Evolutionary conservation across 1,284 basidiomycete genomes (phyloP).

Genomic region (Sporisorium reilianum): DNA sequence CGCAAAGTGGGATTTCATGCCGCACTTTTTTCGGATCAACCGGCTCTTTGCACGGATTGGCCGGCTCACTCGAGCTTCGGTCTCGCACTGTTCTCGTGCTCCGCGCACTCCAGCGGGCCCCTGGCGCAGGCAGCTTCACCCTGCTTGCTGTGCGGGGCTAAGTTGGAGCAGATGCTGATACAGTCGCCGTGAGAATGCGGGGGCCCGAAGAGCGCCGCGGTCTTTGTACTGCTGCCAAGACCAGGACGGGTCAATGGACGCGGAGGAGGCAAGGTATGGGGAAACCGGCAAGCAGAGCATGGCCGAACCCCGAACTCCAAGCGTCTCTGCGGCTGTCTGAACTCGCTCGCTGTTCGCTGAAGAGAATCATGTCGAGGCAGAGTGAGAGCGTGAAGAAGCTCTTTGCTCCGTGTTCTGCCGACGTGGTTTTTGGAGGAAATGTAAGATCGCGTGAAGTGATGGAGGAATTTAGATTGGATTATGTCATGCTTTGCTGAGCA

Average conservation of each 20-base stretch:
- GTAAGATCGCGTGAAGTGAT: no score
- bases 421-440: not conserved
- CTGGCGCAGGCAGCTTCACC: not conserved
- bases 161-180: no score
- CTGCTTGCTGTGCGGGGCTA: not conserved
- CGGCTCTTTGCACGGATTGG: slow-evolving; percentile 26
- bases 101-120: no score
- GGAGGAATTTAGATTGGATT: slow-evolving; percentile 1
- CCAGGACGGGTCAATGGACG: slow-evolving; percentile 2
- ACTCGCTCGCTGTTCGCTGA: slow-evolving; percentile 18
- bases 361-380: not conserved
- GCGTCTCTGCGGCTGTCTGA: slow-evolving; percentile 6
- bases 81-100: no score
- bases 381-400: not conserved
- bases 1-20: slow-evolving; percentile 15
- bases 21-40: slow-evolving; percentile 31
- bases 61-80: slow-evolving; percentile 14
- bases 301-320: slow-evolving; percentile 24
- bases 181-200: no score
- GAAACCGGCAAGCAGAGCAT: slow-evolving; percentile 23
- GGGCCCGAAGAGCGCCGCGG: slow-evolving; percentile 22
- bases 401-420: slow-evolving; percentile 28
- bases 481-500: slow-evolving; percentile 14
- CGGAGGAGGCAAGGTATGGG: not conserved
- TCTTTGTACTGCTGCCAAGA: slow-evolving; percentile 1